A percentile compares a stretch with the other conserved stretches of the same genome.
Evolutionary conservation across 345 rosid genomes (phyloP).

Genomic region (Lagerstroemia speciosa): DNA sequence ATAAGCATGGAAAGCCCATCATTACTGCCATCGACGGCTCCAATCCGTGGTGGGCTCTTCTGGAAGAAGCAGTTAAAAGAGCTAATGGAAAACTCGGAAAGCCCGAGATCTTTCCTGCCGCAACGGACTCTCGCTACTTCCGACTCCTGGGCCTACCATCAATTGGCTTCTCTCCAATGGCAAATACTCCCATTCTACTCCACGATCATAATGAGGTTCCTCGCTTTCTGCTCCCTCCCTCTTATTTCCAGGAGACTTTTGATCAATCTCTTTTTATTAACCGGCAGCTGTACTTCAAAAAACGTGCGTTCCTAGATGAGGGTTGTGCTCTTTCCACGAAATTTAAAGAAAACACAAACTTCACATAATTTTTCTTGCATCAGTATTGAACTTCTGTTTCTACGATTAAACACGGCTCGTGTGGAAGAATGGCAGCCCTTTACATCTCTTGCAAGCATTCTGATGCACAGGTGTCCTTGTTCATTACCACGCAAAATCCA

Average conservation of each 20-base stretch:
- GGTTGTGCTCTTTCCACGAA: neutral
- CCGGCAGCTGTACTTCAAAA: neutral
- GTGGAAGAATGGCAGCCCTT: neutral
- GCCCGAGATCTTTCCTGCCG: conserved; percentile 86
- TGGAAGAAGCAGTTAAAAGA: conserved; percentile 66
- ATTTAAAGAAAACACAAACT: too few species aligned
- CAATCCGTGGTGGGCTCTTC: conserved; percentile 83
- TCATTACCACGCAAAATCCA: too few species aligned
- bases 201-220: conserved; percentile 91
- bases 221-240: neutral
- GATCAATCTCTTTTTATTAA: too few species aligned
- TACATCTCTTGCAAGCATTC: neutral
- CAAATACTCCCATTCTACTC: conserved; percentile 76
- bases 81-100: conserved; percentile 57
- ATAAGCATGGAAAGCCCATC: conserved; percentile 40
- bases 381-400: neutral
- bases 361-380: too few species aligned
- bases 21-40: conserved; percentile 57
- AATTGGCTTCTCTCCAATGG: conserved; percentile 88
- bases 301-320: neutral
- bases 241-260: neutral
- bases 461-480: too few species aligned
- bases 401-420: neutral
- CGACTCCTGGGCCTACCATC: conserved; percentile 59
- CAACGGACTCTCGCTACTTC: conserved; percentile 83